These are phyloP conservation scores for Vicia sativa DNA, from an alignment of 306 rosid genomes.

Conservation along the genomic window DNA sequence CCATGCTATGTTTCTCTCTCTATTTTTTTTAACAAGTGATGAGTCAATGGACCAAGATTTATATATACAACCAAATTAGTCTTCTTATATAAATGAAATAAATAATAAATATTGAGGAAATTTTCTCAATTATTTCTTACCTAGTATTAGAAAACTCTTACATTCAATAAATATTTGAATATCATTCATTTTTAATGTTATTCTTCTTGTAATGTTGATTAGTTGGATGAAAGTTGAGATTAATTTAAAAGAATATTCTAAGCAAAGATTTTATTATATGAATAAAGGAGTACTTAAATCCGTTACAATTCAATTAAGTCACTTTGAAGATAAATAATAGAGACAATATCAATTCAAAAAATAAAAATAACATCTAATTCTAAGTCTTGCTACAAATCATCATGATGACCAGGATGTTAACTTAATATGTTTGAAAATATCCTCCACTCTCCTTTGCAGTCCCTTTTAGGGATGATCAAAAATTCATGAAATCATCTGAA, in stretches of 20 bases:
- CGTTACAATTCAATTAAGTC: too few relatives aligned
- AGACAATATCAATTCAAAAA: too few relatives aligned
- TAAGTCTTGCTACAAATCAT: too few relatives aligned
- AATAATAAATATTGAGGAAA: slow-evolving; percentile 36
- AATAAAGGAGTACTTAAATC: too few relatives aligned
- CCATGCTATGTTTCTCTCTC: slow-evolving; percentile 48
- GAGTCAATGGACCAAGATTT: slow-evolving; percentile 79
- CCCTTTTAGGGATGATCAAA: too few relatives aligned
- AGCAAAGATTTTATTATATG: too few relatives aligned
- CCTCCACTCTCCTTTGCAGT: too few relatives aligned
- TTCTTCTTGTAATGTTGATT: not conserved
- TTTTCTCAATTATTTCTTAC: slow-evolving; percentile 68
- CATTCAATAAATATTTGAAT: slow-evolving; percentile 8
- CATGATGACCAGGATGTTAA: too few relatives aligned
- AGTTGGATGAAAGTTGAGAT: not conserved
- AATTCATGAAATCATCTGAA: too few relatives aligned
- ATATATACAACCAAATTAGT: slow-evolving; percentile 68
- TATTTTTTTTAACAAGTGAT: slow-evolving; percentile 15
- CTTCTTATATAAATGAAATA: slow-evolving; percentile 39
- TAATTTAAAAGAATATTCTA: not conserved
- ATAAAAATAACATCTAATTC: too few relatives aligned
- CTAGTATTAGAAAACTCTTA: slow-evolving; percentile 5
- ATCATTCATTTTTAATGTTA: not conserved
- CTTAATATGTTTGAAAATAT: too few relatives aligned
- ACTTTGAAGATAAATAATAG: too few relatives aligned